Conservation (phyloP, 352 stramenopile species). For the Phytopythium sindhum region DNA sequence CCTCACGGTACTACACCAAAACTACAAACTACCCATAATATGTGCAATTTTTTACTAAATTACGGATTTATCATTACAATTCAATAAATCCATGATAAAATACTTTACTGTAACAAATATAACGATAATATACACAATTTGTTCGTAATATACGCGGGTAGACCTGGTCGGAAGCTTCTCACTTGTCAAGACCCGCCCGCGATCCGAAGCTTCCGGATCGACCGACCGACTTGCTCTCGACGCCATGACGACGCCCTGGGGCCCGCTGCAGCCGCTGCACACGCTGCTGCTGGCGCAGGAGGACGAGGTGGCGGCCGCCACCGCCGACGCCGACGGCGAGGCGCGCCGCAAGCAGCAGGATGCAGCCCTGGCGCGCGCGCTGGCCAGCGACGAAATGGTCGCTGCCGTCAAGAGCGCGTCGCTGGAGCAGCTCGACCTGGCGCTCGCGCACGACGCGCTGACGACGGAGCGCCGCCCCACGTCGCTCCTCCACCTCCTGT, state of each 20-base stretch:
- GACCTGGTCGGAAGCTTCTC: not conserved
- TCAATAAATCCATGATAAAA: too few relatives aligned
- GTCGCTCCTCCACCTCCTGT: slow-evolving; percentile 46
- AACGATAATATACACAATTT: too few relatives aligned
- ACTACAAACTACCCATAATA: too few relatives aligned
- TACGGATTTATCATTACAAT: too few relatives aligned
- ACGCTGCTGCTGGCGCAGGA: slow-evolving; percentile 38
- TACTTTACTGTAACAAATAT: too few relatives aligned
- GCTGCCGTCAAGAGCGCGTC: slow-evolving; percentile 43
- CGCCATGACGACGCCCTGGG: slow-evolving; percentile 37
- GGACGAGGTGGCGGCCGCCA: slow-evolving; percentile 8
- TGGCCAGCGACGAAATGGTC: slow-evolving; percentile 44
- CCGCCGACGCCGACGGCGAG: slow-evolving; percentile 25
- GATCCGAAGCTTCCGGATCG: not conserved
- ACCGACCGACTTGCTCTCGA: too few relatives aligned
- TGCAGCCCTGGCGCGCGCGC: slow-evolving; percentile 30
- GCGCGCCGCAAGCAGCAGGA: slow-evolving; percentile 53
- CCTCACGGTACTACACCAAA: not conserved
- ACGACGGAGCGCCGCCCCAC: slow-evolving; percentile 47
- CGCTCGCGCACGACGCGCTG: slow-evolving; percentile 47
- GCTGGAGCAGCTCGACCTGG: slow-evolving; percentile 55
- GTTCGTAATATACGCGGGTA: not conserved
- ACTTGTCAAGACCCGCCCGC: not conserved
- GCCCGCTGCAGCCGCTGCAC: slow-evolving; percentile 47
- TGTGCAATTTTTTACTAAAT: not conserved